Conservation (phyloP, 2,329 filamentous ascomycete genomes). For the Lecanoromycetidae sp. region DNA sequence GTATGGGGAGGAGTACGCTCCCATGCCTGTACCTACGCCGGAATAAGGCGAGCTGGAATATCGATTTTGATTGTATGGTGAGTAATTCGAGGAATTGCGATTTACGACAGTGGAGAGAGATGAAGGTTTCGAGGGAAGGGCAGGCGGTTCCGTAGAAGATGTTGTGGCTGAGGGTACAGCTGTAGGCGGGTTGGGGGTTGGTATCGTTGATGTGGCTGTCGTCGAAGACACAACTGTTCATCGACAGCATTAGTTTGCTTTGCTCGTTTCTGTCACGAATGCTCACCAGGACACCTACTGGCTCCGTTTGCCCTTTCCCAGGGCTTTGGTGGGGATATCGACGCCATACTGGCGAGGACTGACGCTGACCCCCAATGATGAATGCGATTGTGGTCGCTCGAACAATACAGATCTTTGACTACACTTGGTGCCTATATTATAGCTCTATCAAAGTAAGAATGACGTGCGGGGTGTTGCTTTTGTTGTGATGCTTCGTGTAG, state of each 20-base stretch:
- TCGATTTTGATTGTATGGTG: constrained; percentile 46
- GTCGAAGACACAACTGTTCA: constrained; percentile 7
- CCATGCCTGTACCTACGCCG: constrained; percentile 32
- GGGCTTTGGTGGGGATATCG: constrained; percentile 81
- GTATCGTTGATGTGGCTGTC: constrained; percentile 27
- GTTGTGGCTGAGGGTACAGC: constrained; percentile 21
- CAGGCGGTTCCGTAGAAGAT: constrained; percentile 43
- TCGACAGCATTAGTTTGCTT: not conserved
- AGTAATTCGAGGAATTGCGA: constrained; percentile 77
- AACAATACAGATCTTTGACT: no score
- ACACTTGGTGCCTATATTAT: no score
- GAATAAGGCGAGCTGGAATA: constrained; percentile 38
- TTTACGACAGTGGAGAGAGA: constrained; percentile 69
- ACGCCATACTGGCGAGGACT: constrained; percentile 32
- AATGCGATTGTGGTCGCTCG: no score
- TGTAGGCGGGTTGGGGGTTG: constrained; percentile 30
- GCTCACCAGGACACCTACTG: constrained; percentile 33
- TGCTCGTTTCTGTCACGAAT: not conserved
- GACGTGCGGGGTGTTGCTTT: not conserved
- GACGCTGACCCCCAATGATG: not conserved
- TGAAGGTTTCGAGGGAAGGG: constrained; percentile 63
- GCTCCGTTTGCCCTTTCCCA: constrained; percentile 68
- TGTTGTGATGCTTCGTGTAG: not conserved
- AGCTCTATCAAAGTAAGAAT: no score
- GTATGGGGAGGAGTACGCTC: constrained; percentile 44